Conservation (phyloP, 2,329 filamentous ascomycete species). For the Periconia digitata region DNA sequence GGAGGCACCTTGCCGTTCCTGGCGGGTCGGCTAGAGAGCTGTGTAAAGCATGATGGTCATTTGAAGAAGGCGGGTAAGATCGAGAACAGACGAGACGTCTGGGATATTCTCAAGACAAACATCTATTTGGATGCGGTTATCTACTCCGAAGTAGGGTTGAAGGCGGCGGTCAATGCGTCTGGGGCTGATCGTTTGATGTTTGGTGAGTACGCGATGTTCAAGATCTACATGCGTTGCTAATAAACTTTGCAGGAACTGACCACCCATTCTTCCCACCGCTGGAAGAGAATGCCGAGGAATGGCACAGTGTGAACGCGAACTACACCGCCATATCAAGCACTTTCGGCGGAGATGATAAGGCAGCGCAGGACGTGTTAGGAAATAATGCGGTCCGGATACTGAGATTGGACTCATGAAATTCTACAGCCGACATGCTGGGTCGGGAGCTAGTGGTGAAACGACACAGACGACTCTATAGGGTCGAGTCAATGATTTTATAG, state of each 20-base stretch:
- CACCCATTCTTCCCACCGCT: constrained; percentile 85
- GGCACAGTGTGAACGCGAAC: constrained; percentile 68
- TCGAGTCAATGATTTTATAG: no score
- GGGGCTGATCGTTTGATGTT: constrained; percentile 75
- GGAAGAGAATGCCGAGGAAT: constrained; percentile 62
- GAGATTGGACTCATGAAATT: constrained; percentile 15
- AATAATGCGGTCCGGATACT: constrained; percentile 61
- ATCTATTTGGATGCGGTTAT: constrained; percentile 87
- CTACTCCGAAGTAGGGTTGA: constrained; percentile 73
- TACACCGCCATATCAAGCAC: constrained; percentile 58
- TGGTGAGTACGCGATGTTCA: constrained; percentile 47
- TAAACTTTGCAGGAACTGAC: constrained; percentile 60
- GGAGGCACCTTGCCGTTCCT: constrained; percentile 88
- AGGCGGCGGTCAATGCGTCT: constrained; percentile 67
- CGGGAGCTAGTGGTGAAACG: no score
- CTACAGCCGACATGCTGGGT: no score
- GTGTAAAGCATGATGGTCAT: constrained; percentile 78
- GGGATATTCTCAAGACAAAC: constrained; percentile 71
- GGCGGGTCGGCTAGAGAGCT: constrained; percentile 85
- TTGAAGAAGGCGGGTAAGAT: constrained; percentile 65
- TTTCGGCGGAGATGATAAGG: constrained; percentile 49
- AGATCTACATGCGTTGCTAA: background rate
- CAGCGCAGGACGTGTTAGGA: constrained; percentile 59
- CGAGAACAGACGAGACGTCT: constrained; percentile 59
- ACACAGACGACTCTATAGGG: no score